phyloP scores from a whole-genome alignment of 2,329 filamentous ascomycete species.

The Lasiodiplodia theobromae region DNA sequence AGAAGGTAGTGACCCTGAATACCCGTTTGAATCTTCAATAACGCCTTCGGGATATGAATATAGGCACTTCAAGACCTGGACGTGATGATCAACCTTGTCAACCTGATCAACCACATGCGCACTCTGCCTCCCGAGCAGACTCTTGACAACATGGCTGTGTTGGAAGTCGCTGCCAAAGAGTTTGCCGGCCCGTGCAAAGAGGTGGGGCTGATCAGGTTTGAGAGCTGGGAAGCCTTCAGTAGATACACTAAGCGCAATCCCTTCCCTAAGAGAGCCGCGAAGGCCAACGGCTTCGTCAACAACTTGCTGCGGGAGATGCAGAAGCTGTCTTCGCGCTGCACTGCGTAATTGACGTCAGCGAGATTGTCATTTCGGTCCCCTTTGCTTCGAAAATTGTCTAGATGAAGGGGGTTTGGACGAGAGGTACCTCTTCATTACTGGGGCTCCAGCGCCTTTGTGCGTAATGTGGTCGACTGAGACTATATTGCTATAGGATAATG shows the following conservation, averaged over 20 bases:
- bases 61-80: slow-evolving; percentile 33
- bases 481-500: neutral
- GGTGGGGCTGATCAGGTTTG: neutral
- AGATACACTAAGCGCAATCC: slow-evolving; percentile 1
- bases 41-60: neutral
- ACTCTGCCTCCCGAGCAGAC: slow-evolving; percentile 29
- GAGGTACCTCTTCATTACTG: neutral
- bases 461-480: neutral
- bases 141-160: neutral
- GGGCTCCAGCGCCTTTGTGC: too few species aligned
- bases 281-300: slow-evolving; percentile 37
- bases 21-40: neutral
- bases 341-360: neutral
- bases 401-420: neutral
- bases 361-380: neutral
- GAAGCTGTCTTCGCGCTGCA: neutral
- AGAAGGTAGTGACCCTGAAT: slow-evolving; percentile 34
- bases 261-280: slow-evolving; percentile 37
- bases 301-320: slow-evolving; percentile 32
- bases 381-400: neutral
- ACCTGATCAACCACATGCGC: slow-evolving; percentile 38
- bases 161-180: neutral
- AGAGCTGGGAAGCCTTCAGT: neutral
- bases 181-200: neutral
- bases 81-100: slow-evolving; percentile 34